phyloP scores from a whole-genome alignment of 2,329 filamentous ascomycete species.

The Nemania diffusa region DNA sequence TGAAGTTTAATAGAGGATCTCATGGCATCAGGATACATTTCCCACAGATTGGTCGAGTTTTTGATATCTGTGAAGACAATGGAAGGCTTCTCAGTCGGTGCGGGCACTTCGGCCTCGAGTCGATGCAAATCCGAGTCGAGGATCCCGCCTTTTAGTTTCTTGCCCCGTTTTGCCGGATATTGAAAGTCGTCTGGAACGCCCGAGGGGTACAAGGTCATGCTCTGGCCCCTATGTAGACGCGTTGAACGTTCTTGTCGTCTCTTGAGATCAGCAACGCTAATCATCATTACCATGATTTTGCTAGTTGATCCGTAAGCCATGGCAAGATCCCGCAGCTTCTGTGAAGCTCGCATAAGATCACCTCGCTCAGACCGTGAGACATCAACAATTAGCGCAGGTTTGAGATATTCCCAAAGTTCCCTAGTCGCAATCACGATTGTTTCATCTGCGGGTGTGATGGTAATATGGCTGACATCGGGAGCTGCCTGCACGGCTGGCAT shows the following conservation, averaged over 20 bases:
- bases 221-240: conserved; percentile 78
- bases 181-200: conserved; percentile 76
- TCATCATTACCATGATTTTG: conserved; percentile 99
- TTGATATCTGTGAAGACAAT: conserved; percentile 99
- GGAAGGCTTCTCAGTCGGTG: conserved; percentile 88
- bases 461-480: conserved; percentile 81
- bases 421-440: conserved; percentile 91
- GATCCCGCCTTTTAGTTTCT: conserved; percentile 70
- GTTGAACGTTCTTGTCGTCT: conserved; percentile 77
- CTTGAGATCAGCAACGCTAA: conserved; percentile 91
- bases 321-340: conserved; percentile 92
- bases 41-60: conserved; percentile 95
- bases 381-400: conserved; percentile 89
- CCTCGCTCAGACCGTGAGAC: conserved; percentile 85
- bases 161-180: conserved; percentile 71
- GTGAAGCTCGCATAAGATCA: conserved; percentile 93
- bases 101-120: conserved; percentile 89
- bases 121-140: conserved; percentile 88
- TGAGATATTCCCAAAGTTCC: conserved; percentile 95
- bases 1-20: conserved; percentile 95
- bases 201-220: conserved; percentile 84
- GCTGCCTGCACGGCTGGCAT: conserved; percentile 94
- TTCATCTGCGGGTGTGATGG: conserved; percentile 87
- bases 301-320: conserved; percentile 93
- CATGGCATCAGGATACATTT: conserved; percentile 95